These are phyloP conservation scores for Aphelidium insulamus DNA, from an alignment of 371 early-diverging fungal genomes.

Conservation along the genomic window DNA sequence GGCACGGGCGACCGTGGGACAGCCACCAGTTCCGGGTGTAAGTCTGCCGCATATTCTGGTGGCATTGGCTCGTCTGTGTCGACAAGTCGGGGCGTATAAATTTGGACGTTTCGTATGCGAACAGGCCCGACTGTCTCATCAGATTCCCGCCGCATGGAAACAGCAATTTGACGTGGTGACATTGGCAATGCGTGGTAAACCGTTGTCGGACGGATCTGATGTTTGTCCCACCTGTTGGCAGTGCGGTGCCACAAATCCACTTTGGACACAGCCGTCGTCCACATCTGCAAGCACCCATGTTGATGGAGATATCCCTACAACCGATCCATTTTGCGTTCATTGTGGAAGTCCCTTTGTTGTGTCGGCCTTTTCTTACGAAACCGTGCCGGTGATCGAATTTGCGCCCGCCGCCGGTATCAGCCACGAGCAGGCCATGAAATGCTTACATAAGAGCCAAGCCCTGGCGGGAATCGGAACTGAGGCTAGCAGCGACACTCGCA, in stretches of 20 bases:
- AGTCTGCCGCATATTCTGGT: slow-evolving; percentile 14
- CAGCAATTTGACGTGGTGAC: slow-evolving; percentile 15
- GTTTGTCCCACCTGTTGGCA: slow-evolving; percentile 10
- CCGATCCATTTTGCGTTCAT: slow-evolving; percentile 16
- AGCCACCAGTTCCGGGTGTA: neutral
- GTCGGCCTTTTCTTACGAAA: slow-evolving; percentile 22
- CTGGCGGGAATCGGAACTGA: neutral
- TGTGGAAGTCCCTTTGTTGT: too few species aligned
- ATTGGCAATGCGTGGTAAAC: slow-evolving; percentile 11
- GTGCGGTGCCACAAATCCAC: slow-evolving; percentile 14
- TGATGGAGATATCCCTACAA: slow-evolving; percentile 15
- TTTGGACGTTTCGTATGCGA: slow-evolving; percentile 15
- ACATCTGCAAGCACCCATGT: slow-evolving; percentile 10
- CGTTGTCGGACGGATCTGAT: slow-evolving; percentile 13
- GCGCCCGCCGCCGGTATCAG: slow-evolving; percentile 13
- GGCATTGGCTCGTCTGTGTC: slow-evolving; percentile 13
- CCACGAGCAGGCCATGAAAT: slow-evolving; percentile 9
- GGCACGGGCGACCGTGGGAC: slow-evolving; percentile 1
- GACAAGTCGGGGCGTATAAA: slow-evolving; percentile 18
- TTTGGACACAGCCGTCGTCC: too few species aligned
- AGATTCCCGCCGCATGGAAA: slow-evolving; percentile 16
- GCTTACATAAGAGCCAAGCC: neutral
- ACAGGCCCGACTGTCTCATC: slow-evolving; percentile 7
- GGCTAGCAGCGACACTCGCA: neutral
- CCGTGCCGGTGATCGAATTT: slow-evolving; percentile 20